Percentiles rank a stretch among this genome's conserved stretches.
These are phyloP conservation scores for Lobosporangium transversale DNA, from an alignment of 192 early-diverging fungal species.

Conservation along the genomic window DNA sequence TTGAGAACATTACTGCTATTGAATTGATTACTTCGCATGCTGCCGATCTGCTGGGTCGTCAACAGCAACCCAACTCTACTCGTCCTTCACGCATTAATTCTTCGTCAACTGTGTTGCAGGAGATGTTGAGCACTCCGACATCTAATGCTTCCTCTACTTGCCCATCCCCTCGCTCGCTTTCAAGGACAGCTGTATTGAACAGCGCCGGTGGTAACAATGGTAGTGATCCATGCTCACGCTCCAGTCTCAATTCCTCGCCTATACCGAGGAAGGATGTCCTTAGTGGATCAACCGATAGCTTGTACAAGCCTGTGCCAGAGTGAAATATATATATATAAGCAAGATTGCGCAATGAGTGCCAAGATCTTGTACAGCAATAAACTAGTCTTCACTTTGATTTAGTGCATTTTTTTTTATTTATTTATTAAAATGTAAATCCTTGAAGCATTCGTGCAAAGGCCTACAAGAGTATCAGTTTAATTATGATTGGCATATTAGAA, in stretches of 20 bases:
- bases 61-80: constrained; percentile 20
- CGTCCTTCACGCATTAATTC: constrained; percentile 16
- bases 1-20: constrained; percentile 69
- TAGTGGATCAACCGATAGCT: constrained; percentile 18
- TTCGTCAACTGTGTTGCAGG: too few relatives aligned
- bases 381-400: too few relatives aligned
- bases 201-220: too few relatives aligned
- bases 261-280: constrained; percentile 35
- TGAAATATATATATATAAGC: too few relatives aligned
- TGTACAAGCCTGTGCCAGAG: constrained; percentile 49
- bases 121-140: constrained; percentile 2
- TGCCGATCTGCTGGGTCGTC: constrained; percentile 33
- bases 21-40: constrained; percentile 68
- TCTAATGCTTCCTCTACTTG: constrained; percentile 24
- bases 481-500: too few relatives aligned
- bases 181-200: constrained; percentile 15
- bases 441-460: too few relatives aligned
- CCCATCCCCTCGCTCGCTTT: constrained; percentile 13
- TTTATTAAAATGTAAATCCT: too few relatives aligned
- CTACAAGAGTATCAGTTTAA: too few relatives aligned
- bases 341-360: too few relatives aligned
- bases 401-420: not conserved
- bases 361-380: too few relatives aligned
- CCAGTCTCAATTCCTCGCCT: constrained; percentile 27
- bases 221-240: constrained; percentile 11